Evolutionary conservation across 2,329 filamentous ascomycete genomes (phyloP), one percentile per base, ranked within the genome.

Genomic region (Fusarium sp.): DNA sequence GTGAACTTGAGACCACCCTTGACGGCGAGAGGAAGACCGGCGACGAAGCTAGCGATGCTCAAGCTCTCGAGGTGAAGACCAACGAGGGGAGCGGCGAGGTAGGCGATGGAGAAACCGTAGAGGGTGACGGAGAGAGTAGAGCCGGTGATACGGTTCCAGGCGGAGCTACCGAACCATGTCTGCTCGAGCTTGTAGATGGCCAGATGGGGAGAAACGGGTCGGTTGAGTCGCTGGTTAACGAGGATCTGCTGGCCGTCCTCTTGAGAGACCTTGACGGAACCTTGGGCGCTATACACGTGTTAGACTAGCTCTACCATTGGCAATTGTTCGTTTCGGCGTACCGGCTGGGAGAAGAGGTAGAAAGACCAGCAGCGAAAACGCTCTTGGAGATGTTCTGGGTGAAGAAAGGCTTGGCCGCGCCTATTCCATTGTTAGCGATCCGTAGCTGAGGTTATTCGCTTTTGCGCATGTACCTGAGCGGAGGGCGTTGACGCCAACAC

Each of bases 141-240:
- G 76, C 93, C 94, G n/a, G 93, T 95, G 83, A 97, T 89, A 77
- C 94, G 93, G 84, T 94, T 92, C 82, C 93, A 86, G 72, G 87
- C 86, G 61, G 85, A 89, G 74, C 89, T 90, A 73, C 87, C 86
- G 81, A 93, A 90, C 91, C 90, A 97, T 75, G 93, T 96, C 83
- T 98, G 92, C 81, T 93, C 89, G 64, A 91, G 88, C 80, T 89
- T 87, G 89, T 98, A 98, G 87, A 97, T 94, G 77, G 83, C 80
- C 69, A 98, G 88, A 79, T 98, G 94, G 58, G 94, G 94, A 47
- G 93, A 87, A 75, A 97, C 86, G 78, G 94, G 94, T 55, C 94
- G 94, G 77, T 87, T 82, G 59, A 91, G 86, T 76, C 94, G 94
- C 85, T 98, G 94, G 77, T 89, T 84, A 76, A 88, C 90, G 78